Conservation (phyloP, 768 basidiomycete genomes). For the Suillus subluteus region DNA sequence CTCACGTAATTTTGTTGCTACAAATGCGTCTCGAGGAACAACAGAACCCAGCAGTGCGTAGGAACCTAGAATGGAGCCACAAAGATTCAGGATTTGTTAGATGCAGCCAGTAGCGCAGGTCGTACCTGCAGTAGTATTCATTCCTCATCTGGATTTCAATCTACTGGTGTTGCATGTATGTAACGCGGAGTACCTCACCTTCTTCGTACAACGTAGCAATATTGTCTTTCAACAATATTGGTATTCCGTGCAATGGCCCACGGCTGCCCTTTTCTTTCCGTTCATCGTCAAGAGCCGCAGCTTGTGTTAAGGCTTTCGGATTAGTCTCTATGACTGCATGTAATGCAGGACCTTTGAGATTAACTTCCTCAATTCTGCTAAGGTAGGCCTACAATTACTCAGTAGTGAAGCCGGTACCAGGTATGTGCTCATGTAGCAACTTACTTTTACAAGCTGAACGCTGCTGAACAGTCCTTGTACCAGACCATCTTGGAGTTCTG, state of each 20-base stretch:
- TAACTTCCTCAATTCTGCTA: conserved; percentile 42
- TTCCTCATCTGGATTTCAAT: conserved; percentile 21
- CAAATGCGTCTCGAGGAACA: conserved; percentile 32
- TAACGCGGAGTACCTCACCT: conserved; percentile 13
- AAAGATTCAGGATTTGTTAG: background rate
- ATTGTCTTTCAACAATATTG: conserved; percentile 32
- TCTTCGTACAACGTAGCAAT: conserved; percentile 28
- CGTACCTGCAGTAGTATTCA: conserved; percentile 40
- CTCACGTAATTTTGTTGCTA: conserved; percentile 24
- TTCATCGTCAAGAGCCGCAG: conserved; percentile 33
- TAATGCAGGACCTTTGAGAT: conserved; percentile 33
- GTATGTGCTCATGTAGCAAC: background rate
- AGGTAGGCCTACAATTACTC: conserved; percentile 36
- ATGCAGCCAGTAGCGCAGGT: conserved; percentile 16
- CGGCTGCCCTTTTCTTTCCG: conserved; percentile 23
- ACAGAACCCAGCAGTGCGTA: conserved; percentile 33
- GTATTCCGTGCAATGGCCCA: conserved; percentile 37
- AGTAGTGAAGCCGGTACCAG: background rate
- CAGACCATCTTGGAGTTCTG: conserved; percentile 38
- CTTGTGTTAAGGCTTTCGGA: conserved; percentile 33
- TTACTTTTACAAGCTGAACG: conserved; percentile 40
- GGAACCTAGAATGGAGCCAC: conserved; percentile 20
- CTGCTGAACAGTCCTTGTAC: conserved; percentile 35
- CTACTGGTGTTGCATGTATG: background rate
- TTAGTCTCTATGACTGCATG: conserved; percentile 42